These are phyloP conservation scores for Calcarisporium arbuscula DNA, from an alignment of 2,329 filamentous ascomycete genomes.

Conservation along the genomic window DNA sequence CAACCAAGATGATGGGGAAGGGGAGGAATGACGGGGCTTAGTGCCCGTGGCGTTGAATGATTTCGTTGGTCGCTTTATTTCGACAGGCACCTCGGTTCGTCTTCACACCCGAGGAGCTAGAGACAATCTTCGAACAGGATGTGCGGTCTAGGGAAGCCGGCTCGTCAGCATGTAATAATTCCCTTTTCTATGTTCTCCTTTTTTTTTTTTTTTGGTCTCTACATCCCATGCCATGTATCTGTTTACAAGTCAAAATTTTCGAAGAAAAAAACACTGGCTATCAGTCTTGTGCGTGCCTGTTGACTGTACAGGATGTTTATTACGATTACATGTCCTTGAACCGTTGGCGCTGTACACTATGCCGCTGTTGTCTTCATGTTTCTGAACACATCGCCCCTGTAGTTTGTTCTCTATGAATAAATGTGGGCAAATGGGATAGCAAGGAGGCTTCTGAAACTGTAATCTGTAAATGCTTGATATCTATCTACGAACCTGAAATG, in stretches of 20 bases:
- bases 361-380: too few relatives aligned
- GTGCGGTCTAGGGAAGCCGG: conserved; percentile 18
- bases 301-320: too few relatives aligned
- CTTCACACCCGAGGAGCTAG: conserved; percentile 3
- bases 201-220: conserved; percentile 17
- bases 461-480: too few relatives aligned
- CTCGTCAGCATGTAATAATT: conserved; percentile 45
- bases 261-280: background rate
- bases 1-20: conserved; percentile 1
- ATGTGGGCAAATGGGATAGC: too few relatives aligned
- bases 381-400: too few relatives aligned
- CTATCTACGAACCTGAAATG: too few relatives aligned
- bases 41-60: conserved; percentile 4
- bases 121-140: conserved; percentile 17
- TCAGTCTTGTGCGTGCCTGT: too few relatives aligned
- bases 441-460: too few relatives aligned
- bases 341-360: too few relatives aligned
- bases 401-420: too few relatives aligned
- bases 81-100: conserved; percentile 8
- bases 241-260: background rate
- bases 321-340: too few relatives aligned
- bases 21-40: conserved; percentile 5
- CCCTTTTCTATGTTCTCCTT: conserved; percentile 33
- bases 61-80: conserved; percentile 9
- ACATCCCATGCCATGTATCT: conserved; percentile 6